Evolutionary conservation across 164 flowering plant species (phyloP).

Genomic region (Magnolia sinica): DNA sequence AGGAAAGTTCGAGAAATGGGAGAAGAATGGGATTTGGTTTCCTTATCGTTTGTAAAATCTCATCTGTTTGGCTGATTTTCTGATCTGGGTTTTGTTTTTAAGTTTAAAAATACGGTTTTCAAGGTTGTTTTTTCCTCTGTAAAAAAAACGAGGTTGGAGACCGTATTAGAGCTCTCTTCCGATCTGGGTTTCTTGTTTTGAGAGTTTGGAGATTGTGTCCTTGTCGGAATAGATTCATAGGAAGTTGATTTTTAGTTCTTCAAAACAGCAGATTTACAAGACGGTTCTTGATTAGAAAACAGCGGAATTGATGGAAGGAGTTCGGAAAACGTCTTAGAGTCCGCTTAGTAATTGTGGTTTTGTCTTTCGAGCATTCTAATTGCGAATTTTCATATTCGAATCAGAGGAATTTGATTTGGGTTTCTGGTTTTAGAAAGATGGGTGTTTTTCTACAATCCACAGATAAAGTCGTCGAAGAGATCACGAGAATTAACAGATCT

Average conservation of each 20-base stretch:
- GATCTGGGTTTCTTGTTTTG: constrained; percentile 16
- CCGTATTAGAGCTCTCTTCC: neutral
- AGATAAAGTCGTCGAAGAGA: constrained; percentile 53
- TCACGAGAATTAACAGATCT: constrained; percentile 66
- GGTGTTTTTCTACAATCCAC: constrained; percentile 17
- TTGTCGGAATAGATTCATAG: neutral
- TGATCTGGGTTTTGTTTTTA: neutral
- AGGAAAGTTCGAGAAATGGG: neutral
- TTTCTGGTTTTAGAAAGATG: constrained; percentile 13
- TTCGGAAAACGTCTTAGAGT: neutral
- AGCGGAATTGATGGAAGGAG: too few relatives aligned
- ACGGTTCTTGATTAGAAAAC: too few relatives aligned
- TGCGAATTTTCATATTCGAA: neutral
- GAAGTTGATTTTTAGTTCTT: neutral
- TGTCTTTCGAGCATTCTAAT: too few relatives aligned
- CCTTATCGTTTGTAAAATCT: neutral
- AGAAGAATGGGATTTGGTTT: neutral
- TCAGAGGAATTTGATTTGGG: neutral
- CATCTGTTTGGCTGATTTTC: neutral
- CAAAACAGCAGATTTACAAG: neutral
- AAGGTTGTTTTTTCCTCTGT: neutral
- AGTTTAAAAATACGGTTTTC: neutral
- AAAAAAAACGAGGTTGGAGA: too few relatives aligned
- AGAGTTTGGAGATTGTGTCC: neutral
- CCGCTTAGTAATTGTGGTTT: neutral